Conservation (phyloP, 164 flowering plant species). For the Annona squamosa region DNA sequence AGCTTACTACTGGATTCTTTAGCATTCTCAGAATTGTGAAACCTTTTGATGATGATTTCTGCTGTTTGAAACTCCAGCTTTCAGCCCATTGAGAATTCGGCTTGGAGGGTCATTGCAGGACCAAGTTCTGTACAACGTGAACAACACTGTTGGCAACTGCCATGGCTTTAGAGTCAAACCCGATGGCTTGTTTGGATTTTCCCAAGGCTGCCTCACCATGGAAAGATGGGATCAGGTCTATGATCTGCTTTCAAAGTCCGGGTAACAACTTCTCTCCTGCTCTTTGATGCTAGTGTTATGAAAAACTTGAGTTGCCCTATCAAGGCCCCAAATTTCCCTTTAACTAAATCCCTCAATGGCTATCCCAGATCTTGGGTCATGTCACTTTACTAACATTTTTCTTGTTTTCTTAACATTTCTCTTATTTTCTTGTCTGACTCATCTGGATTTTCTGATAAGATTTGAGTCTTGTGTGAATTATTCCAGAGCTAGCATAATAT, state of each 20-base stretch:
- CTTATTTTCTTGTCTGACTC: no score
- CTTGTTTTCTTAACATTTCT: no score
- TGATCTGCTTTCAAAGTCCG: conserved; percentile 29
- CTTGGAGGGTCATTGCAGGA: conserved; percentile 75
- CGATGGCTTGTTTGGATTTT: conserved; percentile 49
- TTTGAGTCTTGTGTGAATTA: not conserved
- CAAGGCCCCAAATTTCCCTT: no score
- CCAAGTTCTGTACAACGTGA: conserved; percentile 41
- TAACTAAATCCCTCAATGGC: no score
- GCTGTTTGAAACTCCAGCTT: conserved; percentile 22
- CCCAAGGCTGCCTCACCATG: conserved; percentile 45
- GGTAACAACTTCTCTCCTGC: conserved; percentile 7
- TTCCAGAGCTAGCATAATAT: conserved; percentile 45
- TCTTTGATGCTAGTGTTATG: not conserved
- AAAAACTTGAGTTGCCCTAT: no score
- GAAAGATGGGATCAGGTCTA: conserved; percentile 61
- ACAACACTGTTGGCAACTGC: conserved; percentile 19
- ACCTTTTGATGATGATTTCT: not conserved
- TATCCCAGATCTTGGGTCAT: not conserved
- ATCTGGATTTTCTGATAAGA: no score
- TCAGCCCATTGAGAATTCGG: conserved; percentile 41
- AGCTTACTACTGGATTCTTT: not conserved
- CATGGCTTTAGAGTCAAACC: conserved; percentile 19
- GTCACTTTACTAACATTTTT: not conserved
- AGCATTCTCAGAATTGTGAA: not conserved